Conservation (phyloP, 1,284 basidiomycete species). For the Microbotryomycetes sp. region DNA sequence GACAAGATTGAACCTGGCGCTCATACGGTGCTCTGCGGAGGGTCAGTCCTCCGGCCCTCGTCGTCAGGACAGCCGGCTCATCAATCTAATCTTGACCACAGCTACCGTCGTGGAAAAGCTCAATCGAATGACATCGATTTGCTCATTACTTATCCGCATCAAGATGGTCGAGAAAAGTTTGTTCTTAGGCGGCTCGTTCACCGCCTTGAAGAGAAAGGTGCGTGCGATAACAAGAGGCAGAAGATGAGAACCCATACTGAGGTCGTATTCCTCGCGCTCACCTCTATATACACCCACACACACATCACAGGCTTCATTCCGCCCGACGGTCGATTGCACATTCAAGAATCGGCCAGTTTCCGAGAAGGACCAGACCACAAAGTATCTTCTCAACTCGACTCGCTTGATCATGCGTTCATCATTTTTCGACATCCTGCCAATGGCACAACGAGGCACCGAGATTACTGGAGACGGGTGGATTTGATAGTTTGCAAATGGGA, state of each 20-base stretch:
- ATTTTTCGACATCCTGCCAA: slow-evolving; percentile 55
- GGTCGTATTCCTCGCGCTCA: no score
- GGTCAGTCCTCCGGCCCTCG: slow-evolving; percentile 47
- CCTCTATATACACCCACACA: no score
- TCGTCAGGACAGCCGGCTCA: not conserved
- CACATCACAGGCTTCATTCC: slow-evolving; percentile 51
- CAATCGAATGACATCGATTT: slow-evolving; percentile 72
- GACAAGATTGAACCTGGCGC: slow-evolving; percentile 55
- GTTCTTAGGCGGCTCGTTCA: slow-evolving; percentile 52
- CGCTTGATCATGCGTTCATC: slow-evolving; percentile 62
- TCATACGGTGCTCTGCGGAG: slow-evolving; percentile 60
- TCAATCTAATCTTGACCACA: slow-evolving; percentile 36
- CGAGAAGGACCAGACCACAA: not conserved
- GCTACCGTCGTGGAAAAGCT: slow-evolving; percentile 67
- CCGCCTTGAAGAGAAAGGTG: slow-evolving; percentile 53
- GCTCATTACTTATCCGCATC: slow-evolving; percentile 53
- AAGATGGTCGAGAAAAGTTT: slow-evolving; percentile 47
- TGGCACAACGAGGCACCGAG: slow-evolving; percentile 35
- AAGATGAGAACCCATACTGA: no score
- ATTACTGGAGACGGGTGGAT: slow-evolving; percentile 55
- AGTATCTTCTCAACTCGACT: slow-evolving; percentile 46
- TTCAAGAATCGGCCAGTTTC: not conserved
- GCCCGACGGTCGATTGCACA: slow-evolving; percentile 45
- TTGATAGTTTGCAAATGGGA: slow-evolving; percentile 62
- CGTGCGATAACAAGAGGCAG: slow-evolving; percentile 17